Conservation (phyloP, 2,329 filamentous ascomycete species). For the Fusarium tanahbumbuense region DNA sequence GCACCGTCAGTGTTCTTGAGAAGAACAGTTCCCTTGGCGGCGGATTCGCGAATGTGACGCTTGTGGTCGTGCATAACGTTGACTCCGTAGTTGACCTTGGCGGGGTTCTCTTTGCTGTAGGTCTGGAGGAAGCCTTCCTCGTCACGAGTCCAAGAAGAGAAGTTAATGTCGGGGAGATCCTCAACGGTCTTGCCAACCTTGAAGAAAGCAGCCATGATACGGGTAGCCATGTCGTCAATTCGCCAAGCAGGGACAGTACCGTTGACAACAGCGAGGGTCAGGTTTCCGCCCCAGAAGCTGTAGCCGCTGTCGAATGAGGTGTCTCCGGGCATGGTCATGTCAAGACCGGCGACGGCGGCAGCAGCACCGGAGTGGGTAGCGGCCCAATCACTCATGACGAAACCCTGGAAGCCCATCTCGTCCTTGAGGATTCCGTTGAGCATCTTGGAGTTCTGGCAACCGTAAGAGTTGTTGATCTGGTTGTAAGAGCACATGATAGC, state of each 20-base stretch:
- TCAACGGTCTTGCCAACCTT: constrained; percentile 69
- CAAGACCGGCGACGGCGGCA: constrained; percentile 77
- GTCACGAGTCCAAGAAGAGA: constrained; percentile 86
- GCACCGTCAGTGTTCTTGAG: constrained; percentile 81
- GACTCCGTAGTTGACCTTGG: constrained; percentile 81
- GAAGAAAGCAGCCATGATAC: constrained; percentile 79
- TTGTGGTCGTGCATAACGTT: constrained; percentile 85
- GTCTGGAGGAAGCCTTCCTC: constrained; percentile 78
- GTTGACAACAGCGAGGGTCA: constrained; percentile 89
- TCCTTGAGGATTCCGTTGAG: constrained; percentile 82
- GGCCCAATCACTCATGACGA: constrained; percentile 84
- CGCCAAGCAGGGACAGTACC: constrained; percentile 89
- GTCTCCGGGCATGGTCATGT: constrained; percentile 93
- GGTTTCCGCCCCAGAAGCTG: constrained; percentile 86
- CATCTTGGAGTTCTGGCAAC: constrained; percentile 81
- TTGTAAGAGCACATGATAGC: constrained; percentile 77
- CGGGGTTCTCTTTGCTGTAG: constrained; percentile 69
- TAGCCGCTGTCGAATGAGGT: constrained; percentile 77
- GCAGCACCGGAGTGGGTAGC: constrained; percentile 78
- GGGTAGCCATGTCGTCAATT: constrained; percentile 90
- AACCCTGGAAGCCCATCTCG: constrained; percentile 84
- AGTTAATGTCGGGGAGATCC: constrained; percentile 73
- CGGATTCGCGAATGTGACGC: constrained; percentile 78
- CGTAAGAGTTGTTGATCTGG: constrained; percentile 83
- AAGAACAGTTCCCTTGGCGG: constrained; percentile 84